These are phyloP conservation scores for Plasmodium yoelii DNA, from an alignment of 169 alveolate species.

Conservation along the genomic window DNA sequence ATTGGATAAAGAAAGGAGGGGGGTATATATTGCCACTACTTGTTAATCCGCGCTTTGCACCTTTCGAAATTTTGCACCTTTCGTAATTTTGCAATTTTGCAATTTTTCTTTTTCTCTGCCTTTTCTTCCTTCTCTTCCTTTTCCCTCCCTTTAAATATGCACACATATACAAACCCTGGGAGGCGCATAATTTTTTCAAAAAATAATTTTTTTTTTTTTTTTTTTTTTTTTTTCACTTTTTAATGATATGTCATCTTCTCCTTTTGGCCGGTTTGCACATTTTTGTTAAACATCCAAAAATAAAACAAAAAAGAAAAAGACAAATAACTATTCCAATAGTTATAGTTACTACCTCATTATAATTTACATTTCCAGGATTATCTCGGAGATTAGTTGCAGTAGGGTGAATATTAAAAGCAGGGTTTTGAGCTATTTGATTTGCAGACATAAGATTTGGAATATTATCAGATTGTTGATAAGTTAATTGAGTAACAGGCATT, in stretches of 20 bases:
- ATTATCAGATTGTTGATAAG: constrained; percentile 16
- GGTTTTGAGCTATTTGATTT: constrained; percentile 54
- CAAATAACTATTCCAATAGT: constrained; percentile 51
- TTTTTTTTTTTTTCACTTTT: no score
- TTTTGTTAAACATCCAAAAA: constrained; percentile 42
- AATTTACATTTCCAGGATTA: constrained; percentile 66
- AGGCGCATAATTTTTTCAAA: no score
- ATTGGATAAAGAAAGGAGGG: no score
- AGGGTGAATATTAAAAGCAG: constrained; percentile 63
- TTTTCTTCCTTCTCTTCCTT: no score
- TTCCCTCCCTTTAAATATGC: no score
- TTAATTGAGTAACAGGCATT: background rate
- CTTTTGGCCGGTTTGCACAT: constrained; percentile 53
- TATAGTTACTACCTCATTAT: constrained; percentile 44
- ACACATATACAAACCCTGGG: no score
- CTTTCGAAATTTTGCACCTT: no score
- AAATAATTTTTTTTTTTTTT: no score
- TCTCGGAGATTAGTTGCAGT: constrained; percentile 49
- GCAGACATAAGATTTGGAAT: constrained; percentile 26
- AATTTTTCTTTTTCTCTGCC: no score
- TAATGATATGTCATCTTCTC: constrained; percentile 7
- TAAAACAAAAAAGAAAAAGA: constrained; percentile 59
- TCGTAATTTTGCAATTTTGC: no score
- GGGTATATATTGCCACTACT: background rate
- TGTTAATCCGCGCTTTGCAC: no score